A percentile compares a stretch with the other conserved stretches of the same genome.
These are phyloP conservation scores for Vaccinium darrowii DNA, from an alignment of 148 eudicot genomes.

Conservation along the genomic window DNA sequence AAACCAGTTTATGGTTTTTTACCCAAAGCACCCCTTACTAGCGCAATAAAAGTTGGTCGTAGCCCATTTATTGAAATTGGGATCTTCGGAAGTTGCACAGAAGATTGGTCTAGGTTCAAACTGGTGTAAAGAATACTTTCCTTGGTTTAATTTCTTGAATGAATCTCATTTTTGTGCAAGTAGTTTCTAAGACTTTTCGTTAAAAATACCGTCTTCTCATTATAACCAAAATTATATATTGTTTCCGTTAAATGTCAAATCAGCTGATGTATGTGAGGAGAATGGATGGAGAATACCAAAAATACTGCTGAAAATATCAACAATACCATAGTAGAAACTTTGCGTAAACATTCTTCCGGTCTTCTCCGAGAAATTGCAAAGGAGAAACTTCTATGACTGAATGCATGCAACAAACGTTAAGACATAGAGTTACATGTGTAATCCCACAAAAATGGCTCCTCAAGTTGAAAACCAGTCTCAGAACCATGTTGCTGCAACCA, in stretches of 20 bases:
- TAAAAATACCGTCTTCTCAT: too few relatives aligned
- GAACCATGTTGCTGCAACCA: slow-evolving; percentile 24
- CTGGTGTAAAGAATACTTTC: not conserved
- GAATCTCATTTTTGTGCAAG: too few relatives aligned
- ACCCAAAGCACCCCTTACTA: too few relatives aligned
- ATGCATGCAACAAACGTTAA: not conserved
- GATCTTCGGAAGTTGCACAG: not conserved
- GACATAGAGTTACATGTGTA: not conserved
- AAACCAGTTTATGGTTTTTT: too few relatives aligned
- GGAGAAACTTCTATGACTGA: not conserved
- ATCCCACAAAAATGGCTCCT: slow-evolving; percentile 26
- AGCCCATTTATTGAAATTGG: not conserved
- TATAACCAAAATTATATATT: too few relatives aligned
- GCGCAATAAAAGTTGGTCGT: not conserved
- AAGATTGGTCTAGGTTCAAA: not conserved
- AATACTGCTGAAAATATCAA: too few relatives aligned
- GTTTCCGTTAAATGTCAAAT: too few relatives aligned
- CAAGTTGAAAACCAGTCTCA: slow-evolving; percentile 26
- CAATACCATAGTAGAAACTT: too few relatives aligned
- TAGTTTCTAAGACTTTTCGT: too few relatives aligned
- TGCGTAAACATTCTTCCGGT: too few relatives aligned
- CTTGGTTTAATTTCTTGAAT: not conserved
- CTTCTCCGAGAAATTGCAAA: not conserved
- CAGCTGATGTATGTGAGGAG: too few relatives aligned
- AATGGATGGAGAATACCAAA: too few relatives aligned